Conservation (phyloP, 2,329 filamentous ascomycete genomes). For the Trichoderma asperellum region DNA sequence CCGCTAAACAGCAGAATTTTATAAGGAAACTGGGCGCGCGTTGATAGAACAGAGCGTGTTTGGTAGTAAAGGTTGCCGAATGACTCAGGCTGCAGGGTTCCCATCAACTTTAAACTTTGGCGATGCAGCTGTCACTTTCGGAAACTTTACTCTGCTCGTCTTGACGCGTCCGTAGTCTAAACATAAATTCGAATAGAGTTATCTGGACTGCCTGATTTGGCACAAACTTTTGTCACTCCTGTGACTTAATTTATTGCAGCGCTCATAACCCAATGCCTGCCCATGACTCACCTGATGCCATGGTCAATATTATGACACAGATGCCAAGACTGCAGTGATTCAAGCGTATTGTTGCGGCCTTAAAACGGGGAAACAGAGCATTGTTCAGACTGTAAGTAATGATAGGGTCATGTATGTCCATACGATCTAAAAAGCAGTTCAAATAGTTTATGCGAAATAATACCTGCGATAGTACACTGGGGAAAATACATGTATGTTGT, state of each 20-base stretch:
- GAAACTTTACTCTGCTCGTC: not conserved
- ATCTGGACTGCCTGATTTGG: not conserved
- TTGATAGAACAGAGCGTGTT: not conserved
- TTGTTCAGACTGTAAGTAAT: not conserved
- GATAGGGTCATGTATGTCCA: not conserved
- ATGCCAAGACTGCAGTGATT: not conserved
- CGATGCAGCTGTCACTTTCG: not conserved
- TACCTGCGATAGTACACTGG: not conserved
- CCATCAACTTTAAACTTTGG: not conserved
- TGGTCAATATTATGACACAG: not conserved
- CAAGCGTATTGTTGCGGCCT: not conserved
- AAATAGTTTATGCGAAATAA: not conserved
- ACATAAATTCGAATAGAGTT: not conserved
- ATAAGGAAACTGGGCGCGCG: not conserved
- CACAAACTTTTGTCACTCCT: not conserved
- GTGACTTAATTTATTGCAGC: not conserved
- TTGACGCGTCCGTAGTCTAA: not conserved
- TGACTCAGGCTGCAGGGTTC: slow-evolving; percentile 9
- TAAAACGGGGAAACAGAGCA: not conserved
- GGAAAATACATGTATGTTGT: not conserved
- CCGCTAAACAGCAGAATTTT: not conserved
- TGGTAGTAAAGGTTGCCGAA: not conserved
- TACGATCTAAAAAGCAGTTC: not conserved
- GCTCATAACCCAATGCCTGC: not conserved
- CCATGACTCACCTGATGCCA: slow-evolving; percentile 13